phyloP scores from a whole-genome alignment of 176 grass and related monocot genomes.

The Aegilops bicornis region DNA sequence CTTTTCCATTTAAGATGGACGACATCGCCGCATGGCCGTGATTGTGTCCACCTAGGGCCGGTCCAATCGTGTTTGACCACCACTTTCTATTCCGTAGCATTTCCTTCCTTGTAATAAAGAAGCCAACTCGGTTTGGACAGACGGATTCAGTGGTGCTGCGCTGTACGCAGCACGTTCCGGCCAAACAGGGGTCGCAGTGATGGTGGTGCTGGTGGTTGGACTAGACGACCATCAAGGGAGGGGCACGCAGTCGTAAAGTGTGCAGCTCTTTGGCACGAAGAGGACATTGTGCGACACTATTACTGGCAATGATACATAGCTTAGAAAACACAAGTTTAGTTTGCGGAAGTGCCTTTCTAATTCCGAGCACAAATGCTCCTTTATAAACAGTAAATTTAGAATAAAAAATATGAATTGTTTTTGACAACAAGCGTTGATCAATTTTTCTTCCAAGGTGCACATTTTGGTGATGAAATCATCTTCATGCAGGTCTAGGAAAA shows the following conservation, averaged over 20 bases:
- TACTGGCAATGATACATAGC: too few relatives aligned
- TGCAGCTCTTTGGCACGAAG: not conserved
- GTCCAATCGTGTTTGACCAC: not conserved
- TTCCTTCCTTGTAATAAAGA: not conserved
- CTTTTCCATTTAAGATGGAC: not conserved
- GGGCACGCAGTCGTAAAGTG: not conserved
- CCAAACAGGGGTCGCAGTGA: not conserved
- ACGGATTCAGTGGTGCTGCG: not conserved
- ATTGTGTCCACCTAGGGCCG: not conserved
- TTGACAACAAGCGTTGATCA: too few relatives aligned
- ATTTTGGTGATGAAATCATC: too few relatives aligned
- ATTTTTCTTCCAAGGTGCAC: too few relatives aligned
- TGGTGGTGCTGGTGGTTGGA: not conserved
- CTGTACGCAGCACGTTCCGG: not conserved
- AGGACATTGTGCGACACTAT: not conserved
- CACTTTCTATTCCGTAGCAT: not conserved
- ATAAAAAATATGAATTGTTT: too few relatives aligned
- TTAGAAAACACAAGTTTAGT: not conserved
- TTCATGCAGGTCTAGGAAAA: too few relatives aligned
- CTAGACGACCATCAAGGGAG: not conserved
- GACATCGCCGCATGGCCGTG: constrained; percentile 32
- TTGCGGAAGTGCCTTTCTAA: too few relatives aligned
- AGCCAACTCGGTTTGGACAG: not conserved
- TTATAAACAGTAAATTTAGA: too few relatives aligned
- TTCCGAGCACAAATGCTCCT: too few relatives aligned